Conservation (phyloP, 768 basidiomycete species). For the Melanogaster broomeanus region DNA sequence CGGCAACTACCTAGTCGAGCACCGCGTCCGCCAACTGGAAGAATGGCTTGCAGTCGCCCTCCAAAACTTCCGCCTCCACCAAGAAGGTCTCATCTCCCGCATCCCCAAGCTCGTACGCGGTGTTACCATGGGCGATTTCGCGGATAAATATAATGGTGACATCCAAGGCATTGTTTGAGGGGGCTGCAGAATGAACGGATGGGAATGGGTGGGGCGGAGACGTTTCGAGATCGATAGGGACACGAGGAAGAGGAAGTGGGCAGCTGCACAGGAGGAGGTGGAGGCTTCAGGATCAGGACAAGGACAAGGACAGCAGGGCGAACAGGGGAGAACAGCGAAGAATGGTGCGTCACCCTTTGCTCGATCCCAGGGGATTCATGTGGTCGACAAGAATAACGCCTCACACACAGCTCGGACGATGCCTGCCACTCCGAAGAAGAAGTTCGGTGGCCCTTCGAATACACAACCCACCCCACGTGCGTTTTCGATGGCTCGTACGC, state of each 20-base stretch:
- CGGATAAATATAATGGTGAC: conserved; percentile 75
- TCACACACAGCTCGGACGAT: conserved; percentile 42
- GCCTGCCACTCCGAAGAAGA: conserved; percentile 55
- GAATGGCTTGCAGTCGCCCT: conserved; percentile 74
- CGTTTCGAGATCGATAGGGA: conserved; percentile 63
- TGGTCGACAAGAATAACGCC: conserved; percentile 4
- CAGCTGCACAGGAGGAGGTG: conserved; percentile 58
- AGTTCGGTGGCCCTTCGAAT: conserved; percentile 44
- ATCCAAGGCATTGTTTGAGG: conserved; percentile 67
- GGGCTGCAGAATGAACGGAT: conserved; percentile 69
- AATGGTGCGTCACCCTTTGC: conserved; percentile 47
- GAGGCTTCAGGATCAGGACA: conserved; percentile 41
- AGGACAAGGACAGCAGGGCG: conserved; percentile 21
- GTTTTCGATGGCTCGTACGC: conserved; percentile 43
- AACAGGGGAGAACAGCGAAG: conserved; percentile 53
- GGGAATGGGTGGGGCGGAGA: conserved; percentile 44
- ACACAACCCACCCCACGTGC: conserved; percentile 50
- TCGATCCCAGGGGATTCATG: background rate
- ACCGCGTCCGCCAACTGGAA: conserved; percentile 72
- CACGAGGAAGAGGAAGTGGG: conserved; percentile 78
- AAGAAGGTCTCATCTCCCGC: conserved; percentile 71
- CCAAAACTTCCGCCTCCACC: conserved; percentile 72
- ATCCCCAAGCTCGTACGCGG: conserved; percentile 74
- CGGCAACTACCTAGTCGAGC: conserved; percentile 57
- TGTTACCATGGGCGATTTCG: conserved; percentile 78